phyloP scores from a whole-genome alignment of 2,329 filamentous ascomycete species.

The Leptoxyphium fumago region DNA sequence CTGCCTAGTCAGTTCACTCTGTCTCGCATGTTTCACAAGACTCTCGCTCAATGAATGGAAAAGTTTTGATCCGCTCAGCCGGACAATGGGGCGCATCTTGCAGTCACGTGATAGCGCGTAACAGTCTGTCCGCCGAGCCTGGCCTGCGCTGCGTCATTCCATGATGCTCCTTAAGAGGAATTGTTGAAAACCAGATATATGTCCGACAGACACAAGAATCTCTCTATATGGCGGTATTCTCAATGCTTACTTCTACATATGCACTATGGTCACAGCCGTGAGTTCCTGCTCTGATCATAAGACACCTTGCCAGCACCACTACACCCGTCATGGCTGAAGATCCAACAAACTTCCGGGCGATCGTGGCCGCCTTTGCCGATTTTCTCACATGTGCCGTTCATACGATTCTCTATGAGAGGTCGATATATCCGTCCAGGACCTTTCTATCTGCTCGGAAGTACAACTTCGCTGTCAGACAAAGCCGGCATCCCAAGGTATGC shows the following conservation, averaged over 20 bases:
- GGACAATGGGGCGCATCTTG: too few relatives aligned
- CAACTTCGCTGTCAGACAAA: conserved; percentile 73
- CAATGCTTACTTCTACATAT: too few relatives aligned
- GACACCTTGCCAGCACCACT: background rate
- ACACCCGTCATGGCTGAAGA: conserved; percentile 4
- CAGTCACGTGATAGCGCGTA: too few relatives aligned
- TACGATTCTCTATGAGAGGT: conserved; percentile 70
- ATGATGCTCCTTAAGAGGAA: too few relatives aligned
- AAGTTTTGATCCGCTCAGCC: too few relatives aligned
- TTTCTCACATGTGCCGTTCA: conserved; percentile 76
- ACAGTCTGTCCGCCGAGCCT: too few relatives aligned
- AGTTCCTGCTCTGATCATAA: background rate
- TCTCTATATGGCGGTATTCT: too few relatives aligned
- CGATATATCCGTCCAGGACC: conserved; percentile 60
- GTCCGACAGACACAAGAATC: background rate
- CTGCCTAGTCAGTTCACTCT: too few relatives aligned
- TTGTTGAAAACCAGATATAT: too few relatives aligned
- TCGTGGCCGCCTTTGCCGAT: conserved; percentile 56
- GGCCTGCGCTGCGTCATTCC: too few relatives aligned
- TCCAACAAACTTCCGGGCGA: conserved; percentile 31
- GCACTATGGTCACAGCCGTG: background rate
- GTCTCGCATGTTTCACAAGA: too few relatives aligned
- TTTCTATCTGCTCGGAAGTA: conserved; percentile 71
- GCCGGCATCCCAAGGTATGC: conserved; percentile 72
- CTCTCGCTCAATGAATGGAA: too few relatives aligned